Evolutionary conservation across 2,329 filamentous ascomycete genomes (phyloP), one percentile per base, ranked within the genome.

Genomic region (Macroventuria anomochaeta): DNA sequence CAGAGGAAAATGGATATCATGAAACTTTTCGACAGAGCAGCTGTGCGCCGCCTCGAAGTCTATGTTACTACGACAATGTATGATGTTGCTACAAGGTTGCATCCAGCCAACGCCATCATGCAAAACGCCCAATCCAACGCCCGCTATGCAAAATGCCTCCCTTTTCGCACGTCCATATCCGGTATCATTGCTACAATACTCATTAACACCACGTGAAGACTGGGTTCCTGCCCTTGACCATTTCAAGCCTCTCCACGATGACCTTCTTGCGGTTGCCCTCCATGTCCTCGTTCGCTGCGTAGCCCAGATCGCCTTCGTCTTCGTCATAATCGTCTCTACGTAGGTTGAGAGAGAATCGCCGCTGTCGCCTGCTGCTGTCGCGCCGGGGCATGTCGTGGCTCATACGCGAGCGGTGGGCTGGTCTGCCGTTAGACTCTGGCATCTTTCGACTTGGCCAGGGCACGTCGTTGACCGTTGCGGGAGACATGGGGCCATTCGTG

Each of bases 161-260:
- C 43, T 53, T 40, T 18, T 11, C 37, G 43, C 41, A 29, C 21
- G n/a, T 42, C 46, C 42, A 29, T 39, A 23, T 53, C 46, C 32
- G 36, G 43, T 31, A 52, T 51, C 33, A 43, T 41, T 11, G 38
- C 12, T 40, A 26, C 23, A 48, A 31, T 49, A 10, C 26, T 50
- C 54, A 44, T 75, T 63, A 97, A 80, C 95, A 99, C 90, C 95
- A 99, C 37, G 90, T 96, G 76, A 99, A 99, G 26, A 99, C 92
- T 2, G 95, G 95, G 71, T 96, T 96, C 73, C 89, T 89, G 71
- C 88, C 91, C 82, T 97, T 97, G 58, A 99, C 95, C 55, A 93
- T 90, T 80, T 99, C 95, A 53, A 99, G 78, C 59, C 95, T 83
- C 80, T 99, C 95, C 40, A 99, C 93, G 80, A 99, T 97, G 40